Evolutionary conservation across 768 basidiomycete genomes (phyloP), one percentile per base, ranked within the genome.

Genomic region (Sarcomyxa edulis): DNA sequence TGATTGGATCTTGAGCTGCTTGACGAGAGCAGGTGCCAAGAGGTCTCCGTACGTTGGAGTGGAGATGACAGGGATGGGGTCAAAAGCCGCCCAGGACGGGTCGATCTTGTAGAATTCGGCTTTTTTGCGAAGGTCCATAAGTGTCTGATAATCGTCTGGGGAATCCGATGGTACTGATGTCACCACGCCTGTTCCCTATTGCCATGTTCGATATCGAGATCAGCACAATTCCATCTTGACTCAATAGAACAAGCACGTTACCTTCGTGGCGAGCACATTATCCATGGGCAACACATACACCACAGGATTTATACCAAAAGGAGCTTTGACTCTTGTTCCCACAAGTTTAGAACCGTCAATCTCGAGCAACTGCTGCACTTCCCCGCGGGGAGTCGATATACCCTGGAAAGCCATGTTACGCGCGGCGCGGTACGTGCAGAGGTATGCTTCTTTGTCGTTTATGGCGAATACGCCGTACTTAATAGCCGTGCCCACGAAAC

Each of bases 221-320:
- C n/a, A n/a, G n/a, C n/a, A n/a, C n/a, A n/a, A n/a, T n/a, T n/a
- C n/a, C n/a, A n/a, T n/a, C n/a, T n/a, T n/a, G n/a, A n/a, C n/a
- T n/a, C n/a, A n/a, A n/a, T n/a, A n/a, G n/a, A n/a, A n/a, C n/a
- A n/a, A n/a, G n/a, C n/a, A n/a, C n/a, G n/a, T 14, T 37, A 76
- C 87, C 72, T 98, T 98, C 45, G 89, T 94, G n/a, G 92, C 78
- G 32, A 95, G 72, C 37, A 98, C 92, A 48, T 84, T 88, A 48
- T 99, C 96, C 96, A 99, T 99, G n/a, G 96, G 96, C 41, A 99
- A 63, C 32, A 99, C 90, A 53, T 93, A 93, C 19, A 97, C 88
- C 61, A 95, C 83, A 1, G 86, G 78, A 56, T 83, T 74, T 35
- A 92, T 50, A 16, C 81, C 76, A 46, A 88, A 81, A 1, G 95